A percentile compares a stretch with the other conserved stretches of the same genome.
phyloP scores from a whole-genome alignment of 768 basidiomycete genomes.

The Suillus clintonianus region DNA sequence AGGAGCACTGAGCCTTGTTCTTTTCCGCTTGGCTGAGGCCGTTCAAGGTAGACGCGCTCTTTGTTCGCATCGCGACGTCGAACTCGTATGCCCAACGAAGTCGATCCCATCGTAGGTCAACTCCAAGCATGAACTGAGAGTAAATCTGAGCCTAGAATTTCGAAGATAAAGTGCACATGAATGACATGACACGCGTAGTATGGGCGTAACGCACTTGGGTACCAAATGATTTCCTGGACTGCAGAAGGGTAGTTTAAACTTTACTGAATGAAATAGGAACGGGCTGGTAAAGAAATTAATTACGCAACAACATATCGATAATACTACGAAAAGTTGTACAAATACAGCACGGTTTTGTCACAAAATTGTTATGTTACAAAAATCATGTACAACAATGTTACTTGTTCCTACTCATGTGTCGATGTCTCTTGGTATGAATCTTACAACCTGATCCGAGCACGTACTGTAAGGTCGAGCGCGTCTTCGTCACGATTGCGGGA shows the following conservation, averaged over 20 bases:
- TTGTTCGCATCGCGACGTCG: slow-evolving; percentile 11
- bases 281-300: background rate
- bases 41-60: background rate
- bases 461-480: background rate
- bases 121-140: slow-evolving; percentile 9
- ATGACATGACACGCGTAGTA: background rate
- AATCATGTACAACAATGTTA: background rate
- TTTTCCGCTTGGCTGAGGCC: slow-evolving; percentile 5
- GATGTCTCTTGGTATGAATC: background rate
- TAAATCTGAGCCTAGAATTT: background rate
- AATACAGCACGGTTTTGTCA: background rate
- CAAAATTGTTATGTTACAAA: background rate
- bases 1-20: background rate
- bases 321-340: background rate
- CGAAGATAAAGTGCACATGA: background rate
- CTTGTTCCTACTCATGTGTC: background rate
- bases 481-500: slow-evolving; percentile 17
- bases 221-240: background rate
- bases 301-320: background rate
- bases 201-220: background rate
- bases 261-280: background rate
- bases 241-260: background rate
- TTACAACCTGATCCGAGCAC: background rate
- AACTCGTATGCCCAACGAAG: slow-evolving; percentile 12
- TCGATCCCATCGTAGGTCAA: slow-evolving; percentile 10